These are phyloP conservation scores for Ploettnerulaceae sp. DNA, from an alignment of 2,329 filamentous ascomycete genomes.

Conservation along the genomic window DNA sequence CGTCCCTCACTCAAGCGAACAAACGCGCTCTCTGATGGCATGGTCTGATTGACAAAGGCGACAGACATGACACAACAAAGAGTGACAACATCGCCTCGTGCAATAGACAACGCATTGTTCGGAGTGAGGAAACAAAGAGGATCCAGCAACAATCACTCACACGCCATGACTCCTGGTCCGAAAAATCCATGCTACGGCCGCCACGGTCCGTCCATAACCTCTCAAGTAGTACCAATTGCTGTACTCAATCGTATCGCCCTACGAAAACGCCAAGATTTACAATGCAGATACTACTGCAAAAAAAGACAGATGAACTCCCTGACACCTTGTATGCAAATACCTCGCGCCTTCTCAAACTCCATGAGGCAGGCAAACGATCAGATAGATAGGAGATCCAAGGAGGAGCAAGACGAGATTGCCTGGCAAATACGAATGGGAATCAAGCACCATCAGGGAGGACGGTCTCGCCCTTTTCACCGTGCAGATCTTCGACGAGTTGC, in stretches of 20 bases:
- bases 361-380: background rate
- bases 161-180: background rate
- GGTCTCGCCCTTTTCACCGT: conserved; percentile 10
- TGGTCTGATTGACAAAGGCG: background rate
- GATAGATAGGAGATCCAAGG: background rate
- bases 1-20: background rate
- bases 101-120: background rate
- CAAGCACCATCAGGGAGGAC: conserved; percentile 6
- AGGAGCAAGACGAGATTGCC: background rate
- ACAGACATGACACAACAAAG: background rate
- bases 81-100: background rate
- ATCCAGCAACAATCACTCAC: background rate
- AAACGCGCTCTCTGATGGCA: background rate
- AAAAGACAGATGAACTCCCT: background rate
- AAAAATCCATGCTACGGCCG: background rate
- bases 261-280: background rate
- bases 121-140: background rate
- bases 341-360: background rate
- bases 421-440: background rate
- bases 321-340: background rate
- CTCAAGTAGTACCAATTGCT: background rate
- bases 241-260: background rate
- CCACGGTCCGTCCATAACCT: no score
- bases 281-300: background rate
- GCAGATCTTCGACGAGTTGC: conserved; percentile 25